Conservation (phyloP, 495 filamentous ascomycete species). For the Aspergillus coremiiformis region DNA sequence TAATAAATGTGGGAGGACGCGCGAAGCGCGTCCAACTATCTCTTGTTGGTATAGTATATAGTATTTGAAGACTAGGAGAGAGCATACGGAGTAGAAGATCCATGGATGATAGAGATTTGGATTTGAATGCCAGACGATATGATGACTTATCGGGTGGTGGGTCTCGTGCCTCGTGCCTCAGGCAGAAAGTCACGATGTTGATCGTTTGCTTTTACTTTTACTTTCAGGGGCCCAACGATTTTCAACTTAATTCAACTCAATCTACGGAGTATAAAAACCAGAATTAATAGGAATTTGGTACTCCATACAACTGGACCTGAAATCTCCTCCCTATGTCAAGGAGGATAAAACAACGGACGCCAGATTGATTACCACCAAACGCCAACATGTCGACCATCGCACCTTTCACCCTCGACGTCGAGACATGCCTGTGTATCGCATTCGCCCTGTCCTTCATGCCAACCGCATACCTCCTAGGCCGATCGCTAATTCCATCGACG, state of each 20-base stretch:
- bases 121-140: no score
- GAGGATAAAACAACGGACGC: background rate
- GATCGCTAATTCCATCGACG: conserved; percentile 38
- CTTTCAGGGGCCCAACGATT: background rate
- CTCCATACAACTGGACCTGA: no score
- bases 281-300: no score
- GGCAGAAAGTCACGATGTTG: background rate
- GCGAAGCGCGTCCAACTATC: no score
- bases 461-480: conserved; percentile 42
- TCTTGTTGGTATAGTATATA: no score
- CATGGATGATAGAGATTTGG: no score
- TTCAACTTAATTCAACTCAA: background rate
- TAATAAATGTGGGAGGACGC: no score
- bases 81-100: no score
- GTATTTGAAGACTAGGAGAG: no score
- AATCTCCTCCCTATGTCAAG: background rate
- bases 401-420: conserved; percentile 38
- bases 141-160: no score
- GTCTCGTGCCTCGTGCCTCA: background rate
- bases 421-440: conserved; percentile 46
- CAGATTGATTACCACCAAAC: background rate
- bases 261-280: background rate
- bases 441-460: conserved; percentile 48
- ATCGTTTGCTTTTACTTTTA: background rate
- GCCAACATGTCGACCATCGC: conserved; percentile 14